Conservation (phyloP, 345 rosid genomes). For the Aethionema arabicum region DNA sequence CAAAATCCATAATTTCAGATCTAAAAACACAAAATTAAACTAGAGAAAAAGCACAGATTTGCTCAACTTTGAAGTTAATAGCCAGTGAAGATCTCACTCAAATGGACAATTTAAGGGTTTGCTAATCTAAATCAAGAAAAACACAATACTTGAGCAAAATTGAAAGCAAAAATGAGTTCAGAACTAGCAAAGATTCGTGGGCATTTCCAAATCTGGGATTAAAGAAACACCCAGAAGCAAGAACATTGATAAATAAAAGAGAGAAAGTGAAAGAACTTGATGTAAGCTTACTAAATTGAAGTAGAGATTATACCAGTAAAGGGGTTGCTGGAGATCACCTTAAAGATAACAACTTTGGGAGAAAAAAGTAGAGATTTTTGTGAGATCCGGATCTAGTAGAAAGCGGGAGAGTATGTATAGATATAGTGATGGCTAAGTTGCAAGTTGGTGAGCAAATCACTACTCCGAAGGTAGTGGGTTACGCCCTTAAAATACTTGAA, state of each 20-base stretch:
- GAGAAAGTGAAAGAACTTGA: neutral
- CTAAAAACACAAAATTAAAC: neutral
- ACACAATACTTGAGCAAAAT: neutral
- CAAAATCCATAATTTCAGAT: conserved; percentile 13
- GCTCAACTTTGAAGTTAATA: neutral
- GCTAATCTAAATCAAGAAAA: conserved; percentile 4
- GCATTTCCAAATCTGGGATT: conserved; percentile 10
- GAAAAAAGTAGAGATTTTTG: neutral
- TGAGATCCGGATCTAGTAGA: conserved; percentile 35
- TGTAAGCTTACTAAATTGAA: neutral
- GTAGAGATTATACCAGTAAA: conserved; percentile 16
- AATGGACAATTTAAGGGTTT: neutral
- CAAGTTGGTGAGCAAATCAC: conserved; percentile 18
- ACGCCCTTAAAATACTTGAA: conserved; percentile 28
- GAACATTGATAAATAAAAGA: conserved; percentile 11
- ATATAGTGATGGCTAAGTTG: conserved; percentile 8
- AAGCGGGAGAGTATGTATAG: neutral
- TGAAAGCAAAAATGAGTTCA: neutral
- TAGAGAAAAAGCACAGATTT: neutral
- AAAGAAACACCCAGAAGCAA: conserved; percentile 12
- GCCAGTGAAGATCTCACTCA: neutral
- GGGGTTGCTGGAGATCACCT: conserved; percentile 8
- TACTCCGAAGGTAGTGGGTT: conserved; percentile 12
- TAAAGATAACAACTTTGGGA: conserved; percentile 28
- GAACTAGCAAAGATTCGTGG: neutral